phyloP scores from a whole-genome alignment of 176 grass and related monocot species.

The Chloris gayana region DNA sequence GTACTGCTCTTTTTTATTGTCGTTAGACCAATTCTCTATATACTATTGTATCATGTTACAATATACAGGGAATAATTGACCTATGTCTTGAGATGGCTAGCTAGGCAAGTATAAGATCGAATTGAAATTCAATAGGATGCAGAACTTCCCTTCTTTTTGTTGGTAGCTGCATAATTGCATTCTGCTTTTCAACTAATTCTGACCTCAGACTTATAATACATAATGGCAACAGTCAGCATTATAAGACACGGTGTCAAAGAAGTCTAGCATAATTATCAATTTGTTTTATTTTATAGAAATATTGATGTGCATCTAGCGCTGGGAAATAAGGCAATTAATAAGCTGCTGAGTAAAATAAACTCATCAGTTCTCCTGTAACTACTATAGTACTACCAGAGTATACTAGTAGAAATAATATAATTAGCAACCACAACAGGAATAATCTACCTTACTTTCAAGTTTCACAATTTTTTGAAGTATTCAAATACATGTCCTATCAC shows the following conservation, averaged over 20 bases:
- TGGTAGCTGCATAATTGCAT: background rate
- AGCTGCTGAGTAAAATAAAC: background rate
- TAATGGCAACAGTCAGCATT: too few species aligned
- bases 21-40: background rate
- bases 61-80: background rate
- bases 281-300: too few species aligned
- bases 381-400: too few species aligned
- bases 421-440: background rate
- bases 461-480: background rate
- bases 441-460: background rate
- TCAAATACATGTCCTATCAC: background rate
- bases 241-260: too few species aligned
- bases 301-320: background rate
- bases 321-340: background rate
- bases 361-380: background rate
- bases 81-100: background rate
- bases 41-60: background rate
- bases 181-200: background rate
- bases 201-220: background rate
- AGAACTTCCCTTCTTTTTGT: background rate
- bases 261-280: too few species aligned
- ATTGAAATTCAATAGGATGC: background rate
- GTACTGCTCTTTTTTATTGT: background rate
- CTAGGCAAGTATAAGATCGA: background rate
- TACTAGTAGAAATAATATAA: too few species aligned